Percentiles rank a stretch among this genome's conserved stretches.
Conservation (phyloP, 352 stramenopile genomes). For the Pythium brachiatum region DNA sequence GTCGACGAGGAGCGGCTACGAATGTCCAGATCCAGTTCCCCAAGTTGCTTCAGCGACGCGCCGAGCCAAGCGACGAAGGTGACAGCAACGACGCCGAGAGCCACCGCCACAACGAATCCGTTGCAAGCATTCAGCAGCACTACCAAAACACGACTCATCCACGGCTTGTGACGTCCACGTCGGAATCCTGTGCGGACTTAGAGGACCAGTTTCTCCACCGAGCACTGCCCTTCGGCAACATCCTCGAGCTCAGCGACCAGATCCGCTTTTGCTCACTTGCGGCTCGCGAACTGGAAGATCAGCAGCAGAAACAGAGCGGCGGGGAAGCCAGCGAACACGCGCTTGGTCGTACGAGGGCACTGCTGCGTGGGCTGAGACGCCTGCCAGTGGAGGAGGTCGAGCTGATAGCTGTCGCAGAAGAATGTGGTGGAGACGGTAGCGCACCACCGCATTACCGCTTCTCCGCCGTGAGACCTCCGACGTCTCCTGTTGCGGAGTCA, state of each 20-base stretch:
- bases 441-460: conserved; percentile 10
- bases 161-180: not conserved
- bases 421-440: not conserved
- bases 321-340: not conserved
- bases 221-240: conserved; percentile 38
- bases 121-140: not conserved
- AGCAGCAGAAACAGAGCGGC: conserved; percentile 8
- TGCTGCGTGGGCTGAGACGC: conserved; percentile 43
- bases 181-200: conserved; percentile 32
- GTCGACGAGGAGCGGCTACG: conserved; percentile 10
- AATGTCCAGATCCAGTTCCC: conserved; percentile 40
- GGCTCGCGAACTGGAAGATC: conserved; percentile 23
- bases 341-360: conserved; percentile 32
- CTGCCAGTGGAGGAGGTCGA: conserved; percentile 45
- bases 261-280: conserved; percentile 45
- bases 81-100: not conserved
- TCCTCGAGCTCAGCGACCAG: conserved; percentile 45
- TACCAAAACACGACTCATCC: not conserved
- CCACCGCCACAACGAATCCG: not conserved
- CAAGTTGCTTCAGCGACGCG: conserved; percentile 32
- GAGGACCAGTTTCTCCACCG: conserved; percentile 52
- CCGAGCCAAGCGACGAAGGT: conserved; percentile 22
- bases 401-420: conserved; percentile 17
- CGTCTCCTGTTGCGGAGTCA: not conserved
- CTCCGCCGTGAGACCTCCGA: not conserved